phyloP scores from a whole-genome alignment of 306 rosid species.

The Cyclanthera cordifolia region DNA sequence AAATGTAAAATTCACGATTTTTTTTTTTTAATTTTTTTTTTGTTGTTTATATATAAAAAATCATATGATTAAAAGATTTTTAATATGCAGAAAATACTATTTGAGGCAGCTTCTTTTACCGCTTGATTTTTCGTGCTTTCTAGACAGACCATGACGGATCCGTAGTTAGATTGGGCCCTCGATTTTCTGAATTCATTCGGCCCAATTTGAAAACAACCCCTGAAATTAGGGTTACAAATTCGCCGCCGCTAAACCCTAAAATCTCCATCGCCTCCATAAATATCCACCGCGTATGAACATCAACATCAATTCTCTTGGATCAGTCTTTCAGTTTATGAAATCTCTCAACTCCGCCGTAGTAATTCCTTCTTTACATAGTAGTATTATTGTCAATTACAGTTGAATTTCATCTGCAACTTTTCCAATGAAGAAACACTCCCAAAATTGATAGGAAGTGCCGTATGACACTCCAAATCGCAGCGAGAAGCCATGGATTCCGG shows the following conservation, averaged over 20 bases:
- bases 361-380: not conserved
- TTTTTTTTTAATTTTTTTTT: too few species aligned
- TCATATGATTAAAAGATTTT: too few species aligned
- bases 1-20: too few species aligned
- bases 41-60: too few species aligned
- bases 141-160: too few species aligned
- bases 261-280: not conserved
- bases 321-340: fast-evolving
- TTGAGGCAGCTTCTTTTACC: too few species aligned
- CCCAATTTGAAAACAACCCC: not conserved
- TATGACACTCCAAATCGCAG: constrained; percentile 73
- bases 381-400: not conserved
- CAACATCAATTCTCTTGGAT: too few species aligned
- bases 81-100: too few species aligned
- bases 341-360: too few species aligned
- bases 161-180: not conserved
- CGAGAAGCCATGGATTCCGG: not conserved
- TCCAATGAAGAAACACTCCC: constrained; percentile 72
- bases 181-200: not conserved
- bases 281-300: too few species aligned
- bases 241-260: not conserved
- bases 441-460: constrained; percentile 90
- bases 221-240: not conserved
- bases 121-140: too few species aligned
- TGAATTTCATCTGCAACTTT: not conserved